phyloP scores from a whole-genome alignment of 2,329 filamentous ascomycete genomes.

The Pseudocercospora fuligena region DNA sequence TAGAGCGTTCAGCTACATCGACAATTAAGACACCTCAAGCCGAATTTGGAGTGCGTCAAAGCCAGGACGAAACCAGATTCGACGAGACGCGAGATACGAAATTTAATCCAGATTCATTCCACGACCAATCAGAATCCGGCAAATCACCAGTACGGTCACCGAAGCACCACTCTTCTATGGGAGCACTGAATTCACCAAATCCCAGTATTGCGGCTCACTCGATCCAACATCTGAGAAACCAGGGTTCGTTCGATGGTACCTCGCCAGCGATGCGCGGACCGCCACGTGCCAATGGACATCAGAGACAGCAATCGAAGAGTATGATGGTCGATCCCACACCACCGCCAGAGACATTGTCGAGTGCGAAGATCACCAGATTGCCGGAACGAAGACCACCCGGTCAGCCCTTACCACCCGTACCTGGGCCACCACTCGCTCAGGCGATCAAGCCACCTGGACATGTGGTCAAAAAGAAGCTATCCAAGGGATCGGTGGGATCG shows the following conservation, averaged over 20 bases:
- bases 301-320: conserved; percentile 7
- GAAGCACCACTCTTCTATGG: conserved; percentile 32
- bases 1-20: conserved; percentile 20
- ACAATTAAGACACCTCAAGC: conserved; percentile 9
- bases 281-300: neutral
- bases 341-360: conserved; percentile 12
- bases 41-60: neutral
- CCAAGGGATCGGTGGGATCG: conserved; percentile 14
- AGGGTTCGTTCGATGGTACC: conserved; percentile 5
- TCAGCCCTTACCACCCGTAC: conserved; percentile 22
- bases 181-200: conserved; percentile 22
- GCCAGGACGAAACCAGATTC: conserved; percentile 35
- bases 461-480: conserved; percentile 16
- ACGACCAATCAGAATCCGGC: conserved; percentile 2
- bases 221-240: conserved; percentile 14
- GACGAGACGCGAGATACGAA: conserved; percentile 34
- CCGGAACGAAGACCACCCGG: conserved; percentile 18
- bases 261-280: conserved; percentile 4
- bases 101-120: conserved; percentile 25
- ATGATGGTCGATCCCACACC: conserved; percentile 7
- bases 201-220: conserved; percentile 21
- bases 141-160: conserved; percentile 16
- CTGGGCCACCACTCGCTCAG: conserved; percentile 17
- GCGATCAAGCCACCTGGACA: conserved; percentile 9
- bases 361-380: conserved; percentile 7